phyloP scores from a whole-genome alignment of 352 stramenopile genomes.

The Globisporangium heterothallicum region DNA sequence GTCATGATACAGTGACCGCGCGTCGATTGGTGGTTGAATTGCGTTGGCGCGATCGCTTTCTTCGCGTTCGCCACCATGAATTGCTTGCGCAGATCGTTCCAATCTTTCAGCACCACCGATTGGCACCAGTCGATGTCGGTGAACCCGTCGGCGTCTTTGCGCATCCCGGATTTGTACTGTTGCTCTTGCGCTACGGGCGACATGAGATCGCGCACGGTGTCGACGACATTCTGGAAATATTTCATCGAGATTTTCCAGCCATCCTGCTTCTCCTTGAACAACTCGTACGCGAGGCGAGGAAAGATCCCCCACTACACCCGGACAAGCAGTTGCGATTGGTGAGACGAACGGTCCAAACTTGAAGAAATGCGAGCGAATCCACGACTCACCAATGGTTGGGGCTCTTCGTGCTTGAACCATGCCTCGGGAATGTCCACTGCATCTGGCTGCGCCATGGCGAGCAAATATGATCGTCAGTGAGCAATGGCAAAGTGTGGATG shows the following conservation, averaged over 20 bases:
- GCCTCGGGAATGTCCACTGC: constrained; percentile 90
- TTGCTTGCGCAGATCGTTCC: constrained; percentile 88
- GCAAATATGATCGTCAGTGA: neutral
- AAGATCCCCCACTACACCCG: constrained; percentile 85
- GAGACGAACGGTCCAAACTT: too few species aligned
- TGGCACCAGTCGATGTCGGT: constrained; percentile 95
- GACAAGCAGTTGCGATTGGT: too few species aligned
- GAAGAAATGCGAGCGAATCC: too few species aligned
- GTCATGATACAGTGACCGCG: constrained; percentile 95
- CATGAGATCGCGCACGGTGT: constrained; percentile 94
- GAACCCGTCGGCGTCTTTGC: constrained; percentile 92
- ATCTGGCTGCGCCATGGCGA: constrained; percentile 75
- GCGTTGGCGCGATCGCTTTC: constrained; percentile 91
- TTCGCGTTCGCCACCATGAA: constrained; percentile 91
- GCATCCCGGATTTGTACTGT: constrained; percentile 94
- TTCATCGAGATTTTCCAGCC: constrained; percentile 97
- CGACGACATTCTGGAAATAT: constrained; percentile 96
- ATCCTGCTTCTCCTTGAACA: constrained; percentile 93
- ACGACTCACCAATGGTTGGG: constrained; percentile 52
- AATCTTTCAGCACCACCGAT: constrained; percentile 89
- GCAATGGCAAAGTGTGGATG: constrained; percentile 1
- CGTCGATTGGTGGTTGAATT: constrained; percentile 94
- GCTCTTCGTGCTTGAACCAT: constrained; percentile 91
- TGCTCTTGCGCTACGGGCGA: constrained; percentile 90
- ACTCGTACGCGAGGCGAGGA: constrained; percentile 88